Evolutionary conservation across 306 rosid species (phyloP).

Genomic region (Cicer yamashitae): DNA sequence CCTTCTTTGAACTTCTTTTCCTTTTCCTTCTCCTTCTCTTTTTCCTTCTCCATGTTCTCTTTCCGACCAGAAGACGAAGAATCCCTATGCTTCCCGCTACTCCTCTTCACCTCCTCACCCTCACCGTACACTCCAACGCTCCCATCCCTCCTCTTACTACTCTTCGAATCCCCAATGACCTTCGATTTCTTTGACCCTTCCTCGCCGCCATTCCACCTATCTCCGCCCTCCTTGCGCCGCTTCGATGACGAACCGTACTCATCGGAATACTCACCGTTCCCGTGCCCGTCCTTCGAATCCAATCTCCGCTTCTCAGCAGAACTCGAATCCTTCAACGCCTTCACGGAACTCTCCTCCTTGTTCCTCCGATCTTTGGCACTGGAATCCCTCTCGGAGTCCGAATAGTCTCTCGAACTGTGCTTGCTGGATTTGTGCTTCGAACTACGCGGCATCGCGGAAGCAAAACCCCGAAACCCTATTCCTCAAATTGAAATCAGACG

Average conservation of each 20-base stretch:
- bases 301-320: slow-evolving; percentile 80
- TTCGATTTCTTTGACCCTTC: slow-evolving; percentile 74
- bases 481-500: slow-evolving; percentile 32
- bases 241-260: slow-evolving; percentile 76
- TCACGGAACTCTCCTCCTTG: slow-evolving; percentile 64
- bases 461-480: slow-evolving; percentile 53
- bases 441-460: slow-evolving; percentile 88
- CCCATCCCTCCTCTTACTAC: slow-evolving; percentile 74
- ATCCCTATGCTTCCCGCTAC: slow-evolving; percentile 84
- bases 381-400: slow-evolving; percentile 91
- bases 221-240: slow-evolving; percentile 86
- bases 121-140: slow-evolving; percentile 69
- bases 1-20: slow-evolving; percentile 74
- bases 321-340: slow-evolving; percentile 66
- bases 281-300: slow-evolving; percentile 79
- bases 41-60: slow-evolving; percentile 68
- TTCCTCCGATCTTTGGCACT: slow-evolving; percentile 76
- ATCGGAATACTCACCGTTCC: slow-evolving; percentile 69
- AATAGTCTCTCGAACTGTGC: slow-evolving; percentile 84
- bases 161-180: slow-evolving; percentile 70
- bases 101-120: slow-evolving; percentile 77
- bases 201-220: slow-evolving; percentile 94
- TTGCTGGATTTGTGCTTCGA: slow-evolving; percentile 96
- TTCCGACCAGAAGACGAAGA: slow-evolving; percentile 59
- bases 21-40: slow-evolving; percentile 43